These are phyloP conservation scores for Aspergillus fischeri DNA, from an alignment of 2,329 filamentous ascomycete species.

Conservation along the genomic window DNA sequence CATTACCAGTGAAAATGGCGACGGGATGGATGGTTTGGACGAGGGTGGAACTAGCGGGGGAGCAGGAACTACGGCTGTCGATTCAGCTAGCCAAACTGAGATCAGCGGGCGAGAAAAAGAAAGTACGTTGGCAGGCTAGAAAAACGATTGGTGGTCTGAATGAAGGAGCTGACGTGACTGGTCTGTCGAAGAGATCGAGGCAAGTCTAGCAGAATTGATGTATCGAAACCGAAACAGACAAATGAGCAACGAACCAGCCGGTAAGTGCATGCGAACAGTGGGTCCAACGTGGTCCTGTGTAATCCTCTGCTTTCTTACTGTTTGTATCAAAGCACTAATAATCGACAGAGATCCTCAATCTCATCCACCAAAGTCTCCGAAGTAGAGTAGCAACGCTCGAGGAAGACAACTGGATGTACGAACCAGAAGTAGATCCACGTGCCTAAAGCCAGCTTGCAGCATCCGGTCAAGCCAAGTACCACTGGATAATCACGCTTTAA, in stretches of 20 bases:
- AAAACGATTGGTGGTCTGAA: neutral
- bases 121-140: slow-evolving; percentile 26
- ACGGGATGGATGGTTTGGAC: slow-evolving; percentile 42
- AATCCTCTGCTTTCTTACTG: neutral
- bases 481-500: neutral
- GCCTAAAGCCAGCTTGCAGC: slow-evolving; percentile 16
- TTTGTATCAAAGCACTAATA: neutral
- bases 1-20: slow-evolving; percentile 35
- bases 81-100: slow-evolving; percentile 44
- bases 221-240: slow-evolving; percentile 43
- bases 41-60: slow-evolving; percentile 52
- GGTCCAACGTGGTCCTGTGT: neutral
- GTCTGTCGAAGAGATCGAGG: slow-evolving; percentile 40
- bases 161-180: neutral
- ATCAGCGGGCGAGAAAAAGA: slow-evolving; percentile 36
- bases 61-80: slow-evolving; percentile 52
- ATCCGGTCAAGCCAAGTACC: slow-evolving; percentile 3
- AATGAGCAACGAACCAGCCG: slow-evolving; percentile 60
- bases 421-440: slow-evolving; percentile 55
- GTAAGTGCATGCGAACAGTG: slow-evolving; percentile 39
- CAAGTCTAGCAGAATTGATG: slow-evolving; percentile 43
- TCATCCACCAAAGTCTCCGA: slow-evolving; percentile 65
- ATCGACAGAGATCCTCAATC: slow-evolving; percentile 61
- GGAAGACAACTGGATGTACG: slow-evolving; percentile 91
- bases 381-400: slow-evolving; percentile 69